Percentiles rank a stretch among this genome's conserved stretches.
phyloP scores from a whole-genome alignment of 352 stramenopile species.

The Blastocystis sp. region DNA sequence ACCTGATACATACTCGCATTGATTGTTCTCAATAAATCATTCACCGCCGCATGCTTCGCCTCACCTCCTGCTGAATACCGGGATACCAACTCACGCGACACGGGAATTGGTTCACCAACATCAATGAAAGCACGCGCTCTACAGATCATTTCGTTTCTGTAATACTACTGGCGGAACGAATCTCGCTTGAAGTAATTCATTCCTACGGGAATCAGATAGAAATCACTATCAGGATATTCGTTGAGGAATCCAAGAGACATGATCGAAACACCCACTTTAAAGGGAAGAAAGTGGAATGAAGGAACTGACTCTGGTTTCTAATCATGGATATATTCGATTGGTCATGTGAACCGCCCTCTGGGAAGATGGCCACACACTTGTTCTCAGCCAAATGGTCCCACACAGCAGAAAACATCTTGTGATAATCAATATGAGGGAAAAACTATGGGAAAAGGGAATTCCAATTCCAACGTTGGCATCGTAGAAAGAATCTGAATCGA shows the following conservation, averaged over 20 bases:
- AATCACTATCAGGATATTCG: conserved; percentile 35
- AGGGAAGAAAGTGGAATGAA: conserved; percentile 54
- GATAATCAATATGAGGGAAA: conserved; percentile 60
- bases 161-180: conserved; percentile 34
- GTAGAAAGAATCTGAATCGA: not conserved
- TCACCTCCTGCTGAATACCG: conserved; percentile 19
- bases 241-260: conserved; percentile 53
- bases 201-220: conserved; percentile 59
- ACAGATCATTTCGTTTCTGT: not conserved
- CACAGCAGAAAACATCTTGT: conserved; percentile 48
- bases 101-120: conserved; percentile 42
- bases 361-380: conserved; percentile 56
- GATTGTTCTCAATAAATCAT: conserved; percentile 37
- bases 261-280: conserved; percentile 56
- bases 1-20: conserved; percentile 58
- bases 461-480: not conserved
- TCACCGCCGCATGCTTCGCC: conserved; percentile 21
- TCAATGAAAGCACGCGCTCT: conserved; percentile 58
- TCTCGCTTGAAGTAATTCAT: conserved; percentile 63
- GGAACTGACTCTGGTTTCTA: no score
- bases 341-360: conserved; percentile 57
- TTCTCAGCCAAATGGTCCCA: conserved; percentile 29
- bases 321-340: conserved; percentile 61
- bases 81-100: not conserved
- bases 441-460: not conserved